Base-by-base conservation (phyloP, 2,329 filamentous ascomycete genomes). In the Onygena corvina region DNA sequence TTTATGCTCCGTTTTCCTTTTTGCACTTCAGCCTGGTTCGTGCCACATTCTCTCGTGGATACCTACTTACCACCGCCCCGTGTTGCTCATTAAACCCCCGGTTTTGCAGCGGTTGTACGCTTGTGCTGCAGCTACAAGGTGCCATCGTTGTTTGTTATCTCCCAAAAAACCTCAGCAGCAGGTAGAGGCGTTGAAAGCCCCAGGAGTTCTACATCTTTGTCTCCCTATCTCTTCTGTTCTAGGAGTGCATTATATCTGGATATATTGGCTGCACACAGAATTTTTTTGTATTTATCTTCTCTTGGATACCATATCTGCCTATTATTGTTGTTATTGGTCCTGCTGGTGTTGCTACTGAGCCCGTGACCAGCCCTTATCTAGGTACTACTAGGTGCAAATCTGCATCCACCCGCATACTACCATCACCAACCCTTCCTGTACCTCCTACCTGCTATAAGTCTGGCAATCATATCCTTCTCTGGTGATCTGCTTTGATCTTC, bases 371-470 rank as follows among this genome's bases (percentile, higher is more conserved):
- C 36, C 36, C 25, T 20, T 38, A 38, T 8, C 14, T 16, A 23
- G 27, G 25, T 23, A 42, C 21, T n/a, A 42, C 30, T 23, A 40
- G 20, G 18, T 11, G 20, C 27, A 23, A 20, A 42, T 29, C 38
- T 42, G 38, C 38, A 42, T 20, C 38, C 21, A 12, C 8, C 38
- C 38, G 38, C 38, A n/a, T n/a, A n/a, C n/a, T n/a, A n/a, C n/a
- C n/a, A n/a, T n/a, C n/a, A n/a, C n/a, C n/a, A n/a, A n/a, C n/a
- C n/a, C n/a, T n/a, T n/a, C n/a, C n/a, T n/a, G n/a, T n/a, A n/a
- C n/a, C n/a, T n/a, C n/a, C 38, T 42, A 27, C 21, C 38, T 42
- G 20, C 14, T 42, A 42, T 42, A 42, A 42, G 27, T 23, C 25
- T 23, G 27, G 21, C 38, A 27, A 42, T 25, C 36, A 40, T 42